These are phyloP conservation scores for Brassica carinata DNA, from an alignment of 345 rosid genomes.

Conservation along the genomic window DNA sequence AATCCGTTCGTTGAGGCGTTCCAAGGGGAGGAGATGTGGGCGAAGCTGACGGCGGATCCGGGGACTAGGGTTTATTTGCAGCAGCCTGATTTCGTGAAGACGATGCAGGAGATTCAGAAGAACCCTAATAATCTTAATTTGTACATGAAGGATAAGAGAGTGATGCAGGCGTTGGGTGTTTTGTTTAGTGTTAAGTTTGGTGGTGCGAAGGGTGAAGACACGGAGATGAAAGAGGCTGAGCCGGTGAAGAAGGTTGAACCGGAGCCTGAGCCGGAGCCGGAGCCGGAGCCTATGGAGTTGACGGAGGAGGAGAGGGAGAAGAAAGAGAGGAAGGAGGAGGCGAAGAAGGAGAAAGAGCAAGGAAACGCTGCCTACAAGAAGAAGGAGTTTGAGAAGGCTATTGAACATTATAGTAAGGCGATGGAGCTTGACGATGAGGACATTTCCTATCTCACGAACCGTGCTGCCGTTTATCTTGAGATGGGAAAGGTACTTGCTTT, in stretches of 20 bases:
- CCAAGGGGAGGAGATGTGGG: slow-evolving; percentile 92
- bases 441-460: slow-evolving; percentile 70
- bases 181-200: slow-evolving; percentile 71
- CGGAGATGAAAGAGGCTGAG: slow-evolving; percentile 56
- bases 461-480: slow-evolving; percentile 95
- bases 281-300: slow-evolving; percentile 32
- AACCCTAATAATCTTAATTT: slow-evolving; percentile 74
- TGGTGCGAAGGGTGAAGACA: slow-evolving; percentile 51
- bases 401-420: slow-evolving; percentile 75
- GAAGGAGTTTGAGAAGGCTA: slow-evolving; percentile 88
- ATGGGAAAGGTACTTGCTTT: slow-evolving; percentile 67
- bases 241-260: slow-evolving; percentile 37
- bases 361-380: slow-evolving; percentile 92
- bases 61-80: slow-evolving; percentile 63
- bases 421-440: slow-evolving; percentile 86
- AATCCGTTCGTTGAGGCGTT: slow-evolving; percentile 77
- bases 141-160: slow-evolving; percentile 88
- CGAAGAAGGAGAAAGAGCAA: slow-evolving; percentile 68
- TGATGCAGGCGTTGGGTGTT: slow-evolving; percentile 93
- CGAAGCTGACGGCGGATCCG: slow-evolving; percentile 89
- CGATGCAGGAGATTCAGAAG: slow-evolving; percentile 91
- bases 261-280: slow-evolving; percentile 24
- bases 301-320: slow-evolving; percentile 45
- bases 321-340: slow-evolving; percentile 45
- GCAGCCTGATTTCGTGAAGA: slow-evolving; percentile 80